A percentile compares a stretch with the other conserved stretches of the same genome.
Evolutionary conservation across 139 green algal species (phyloP).

Genomic region (Chara braunii): DNA sequence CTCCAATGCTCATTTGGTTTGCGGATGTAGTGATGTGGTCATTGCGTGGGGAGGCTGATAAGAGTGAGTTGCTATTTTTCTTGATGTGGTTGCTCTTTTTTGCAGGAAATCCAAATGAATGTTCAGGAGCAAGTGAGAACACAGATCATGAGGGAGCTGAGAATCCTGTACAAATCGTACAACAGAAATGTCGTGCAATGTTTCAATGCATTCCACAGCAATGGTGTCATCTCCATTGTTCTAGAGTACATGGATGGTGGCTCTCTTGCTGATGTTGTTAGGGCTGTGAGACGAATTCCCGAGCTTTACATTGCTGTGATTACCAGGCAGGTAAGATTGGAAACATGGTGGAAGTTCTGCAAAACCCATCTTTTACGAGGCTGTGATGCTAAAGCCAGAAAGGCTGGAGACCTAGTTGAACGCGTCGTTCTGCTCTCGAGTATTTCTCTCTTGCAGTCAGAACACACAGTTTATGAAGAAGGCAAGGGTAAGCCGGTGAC

Average conservation of each 20-base stretch:
- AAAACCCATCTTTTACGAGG: too few relatives aligned
- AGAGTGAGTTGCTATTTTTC: not conserved
- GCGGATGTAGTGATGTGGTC: not conserved
- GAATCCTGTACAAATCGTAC: constrained; percentile 34
- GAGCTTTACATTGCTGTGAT: constrained; percentile 69
- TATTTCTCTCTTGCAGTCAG: too few relatives aligned
- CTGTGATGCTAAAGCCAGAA: too few relatives aligned
- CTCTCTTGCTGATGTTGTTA: constrained; percentile 71
- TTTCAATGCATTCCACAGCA: constrained; percentile 35
- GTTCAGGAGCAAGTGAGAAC: constrained; percentile 42
- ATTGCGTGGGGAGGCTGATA: not conserved
- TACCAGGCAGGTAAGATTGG: constrained; percentile 2
- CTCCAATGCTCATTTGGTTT: not conserved
- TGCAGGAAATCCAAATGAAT: constrained; percentile 34
- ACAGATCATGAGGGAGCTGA: constrained; percentile 43
- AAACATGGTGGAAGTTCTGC: too few relatives aligned
- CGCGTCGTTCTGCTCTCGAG: too few relatives aligned
- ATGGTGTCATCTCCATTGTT: constrained; percentile 72
- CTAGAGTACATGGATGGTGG: constrained; percentile 95
- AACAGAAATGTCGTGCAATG: constrained; percentile 24
- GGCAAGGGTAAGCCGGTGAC: too few relatives aligned
- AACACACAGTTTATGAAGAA: too few relatives aligned
- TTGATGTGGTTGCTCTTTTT: not conserved
- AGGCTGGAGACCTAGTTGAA: too few relatives aligned
- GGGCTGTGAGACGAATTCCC: constrained; percentile 55